Evolutionary conservation across 2,329 filamentous ascomycete species (phyloP), one percentile per base, ranked within the genome.

Genomic region (Claviceps monticola): DNA sequence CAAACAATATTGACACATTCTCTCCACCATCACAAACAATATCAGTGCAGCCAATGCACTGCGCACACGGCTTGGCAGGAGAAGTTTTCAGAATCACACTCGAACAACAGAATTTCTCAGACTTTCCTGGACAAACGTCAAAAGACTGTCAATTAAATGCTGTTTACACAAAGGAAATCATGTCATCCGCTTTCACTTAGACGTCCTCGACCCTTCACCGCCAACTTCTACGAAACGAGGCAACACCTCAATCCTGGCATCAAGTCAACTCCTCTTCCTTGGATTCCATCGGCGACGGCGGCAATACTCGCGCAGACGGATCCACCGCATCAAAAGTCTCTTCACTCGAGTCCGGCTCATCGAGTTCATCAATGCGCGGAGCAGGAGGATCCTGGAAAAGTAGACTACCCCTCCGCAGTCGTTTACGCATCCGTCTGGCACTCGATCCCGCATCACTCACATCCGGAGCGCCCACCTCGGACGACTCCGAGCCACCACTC

Each of bases 331-430:
- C 59, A 45, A 62, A 62, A 48, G 73, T 71, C 42, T 74, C 71
- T 23, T 73, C 71, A 53, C 68, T 69, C 23, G 72, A 74, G 52
- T 71, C 68, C 11, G 74, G 74, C 60, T 78, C 75, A 16, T 77
- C 75, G 1, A 75, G 65, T 62, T 78, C 75, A 39, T 76, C 73
- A 53, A 78, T 78, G 39, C 71, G 68, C 11, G 72, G 72, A 48
- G 69, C 68, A 11, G 71, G 72, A 36, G 74, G 73, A 53, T 77
- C 74, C 19, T 71, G 67, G 55, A 76, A 75, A 26, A 71, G 66
- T n/a, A 75, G 57, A 54, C 68, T 69, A 45, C 72, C 71, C 42
- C 71, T 70, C 38, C 75, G 70, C 50, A 74, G 59, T 41, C 72
- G 68, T 55, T 75, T 70, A 50, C 70, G 68, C 53, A 75, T 63